These are phyloP conservation scores for Pseudofabraea citricarpa DNA, from an alignment of 2,329 filamentous ascomycete genomes.

Conservation along the genomic window DNA sequence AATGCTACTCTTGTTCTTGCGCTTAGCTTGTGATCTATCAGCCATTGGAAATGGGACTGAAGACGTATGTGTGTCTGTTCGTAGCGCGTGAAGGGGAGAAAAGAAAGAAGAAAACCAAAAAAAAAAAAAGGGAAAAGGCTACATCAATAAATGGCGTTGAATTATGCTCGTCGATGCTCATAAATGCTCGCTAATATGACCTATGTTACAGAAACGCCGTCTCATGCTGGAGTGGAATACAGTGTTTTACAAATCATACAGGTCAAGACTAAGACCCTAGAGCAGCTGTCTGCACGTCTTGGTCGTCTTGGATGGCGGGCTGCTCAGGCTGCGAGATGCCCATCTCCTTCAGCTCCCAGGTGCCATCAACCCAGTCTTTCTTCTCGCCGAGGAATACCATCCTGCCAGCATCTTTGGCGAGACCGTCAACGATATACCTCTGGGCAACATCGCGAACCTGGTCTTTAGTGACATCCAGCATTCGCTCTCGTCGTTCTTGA, in stretches of 20 bases:
- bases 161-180: too few species aligned
- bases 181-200: constrained; percentile 5
- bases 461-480: constrained; percentile 79
- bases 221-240: constrained; percentile 22
- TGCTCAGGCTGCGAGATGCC: constrained; percentile 49
- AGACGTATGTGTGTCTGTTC: constrained; percentile 49
- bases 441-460: constrained; percentile 80
- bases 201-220: constrained; percentile 10
- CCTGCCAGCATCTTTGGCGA: constrained; percentile 55
- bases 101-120: background rate
- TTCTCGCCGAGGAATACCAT: constrained; percentile 77
- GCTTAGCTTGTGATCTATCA: constrained; percentile 47
- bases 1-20: constrained; percentile 38
- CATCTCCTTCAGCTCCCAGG: constrained; percentile 75
- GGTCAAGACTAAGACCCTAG: constrained; percentile 18
- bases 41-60: constrained; percentile 35
- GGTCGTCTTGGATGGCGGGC: constrained; percentile 24
- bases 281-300: constrained; percentile 19
- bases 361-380: constrained; percentile 69
- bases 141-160: too few species aligned
- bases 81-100: constrained; percentile 32
- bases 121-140: background rate
- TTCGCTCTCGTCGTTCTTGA: constrained; percentile 73
- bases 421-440: constrained; percentile 68
- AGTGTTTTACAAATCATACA: constrained; percentile 14